Conservation (phyloP, 1,139 yeast species). For the Candida anutae region DNA sequence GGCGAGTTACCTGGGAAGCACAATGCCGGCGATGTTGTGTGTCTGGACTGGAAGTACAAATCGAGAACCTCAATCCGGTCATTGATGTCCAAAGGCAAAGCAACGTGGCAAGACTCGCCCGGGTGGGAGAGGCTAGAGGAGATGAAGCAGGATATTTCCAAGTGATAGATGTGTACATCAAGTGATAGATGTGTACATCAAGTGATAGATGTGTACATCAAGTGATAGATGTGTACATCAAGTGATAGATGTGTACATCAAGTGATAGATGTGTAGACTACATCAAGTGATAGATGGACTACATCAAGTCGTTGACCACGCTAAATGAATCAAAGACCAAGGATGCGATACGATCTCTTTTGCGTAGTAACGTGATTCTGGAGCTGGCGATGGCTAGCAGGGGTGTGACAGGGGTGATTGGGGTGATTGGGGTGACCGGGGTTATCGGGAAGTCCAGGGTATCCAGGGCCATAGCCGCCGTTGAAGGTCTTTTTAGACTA, state of each 20-base stretch:
- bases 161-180: neutral
- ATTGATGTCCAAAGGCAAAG: conserved; percentile 71
- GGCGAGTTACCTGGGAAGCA: conserved; percentile 85
- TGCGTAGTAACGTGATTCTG: conserved; percentile 1
- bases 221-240: too few species aligned
- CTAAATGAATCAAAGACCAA: conserved; percentile 22
- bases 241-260: too few species aligned
- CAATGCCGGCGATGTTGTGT: conserved; percentile 76
- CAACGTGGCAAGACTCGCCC: conserved; percentile 70
- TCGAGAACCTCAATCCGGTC: conserved; percentile 67
- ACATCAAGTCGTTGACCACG: conserved; percentile 16
- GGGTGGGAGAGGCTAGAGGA: conserved; percentile 65
- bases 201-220: too few species aligned
- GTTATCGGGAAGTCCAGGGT: too few species aligned
- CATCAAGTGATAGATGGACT: too few species aligned
- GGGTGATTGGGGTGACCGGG: neutral
- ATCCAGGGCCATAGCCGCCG: too few species aligned
- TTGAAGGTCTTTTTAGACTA: neutral
- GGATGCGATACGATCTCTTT: conserved; percentile 17
- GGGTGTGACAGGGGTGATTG: neutral
- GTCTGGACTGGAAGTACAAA: conserved; percentile 88
- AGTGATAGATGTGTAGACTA: too few species aligned
- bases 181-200: neutral
- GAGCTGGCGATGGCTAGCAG: conserved; percentile 1
- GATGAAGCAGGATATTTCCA: conserved; percentile 30